Conservation (phyloP, 2,329 filamentous ascomycete species). For the Botrytis paeoniae region DNA sequence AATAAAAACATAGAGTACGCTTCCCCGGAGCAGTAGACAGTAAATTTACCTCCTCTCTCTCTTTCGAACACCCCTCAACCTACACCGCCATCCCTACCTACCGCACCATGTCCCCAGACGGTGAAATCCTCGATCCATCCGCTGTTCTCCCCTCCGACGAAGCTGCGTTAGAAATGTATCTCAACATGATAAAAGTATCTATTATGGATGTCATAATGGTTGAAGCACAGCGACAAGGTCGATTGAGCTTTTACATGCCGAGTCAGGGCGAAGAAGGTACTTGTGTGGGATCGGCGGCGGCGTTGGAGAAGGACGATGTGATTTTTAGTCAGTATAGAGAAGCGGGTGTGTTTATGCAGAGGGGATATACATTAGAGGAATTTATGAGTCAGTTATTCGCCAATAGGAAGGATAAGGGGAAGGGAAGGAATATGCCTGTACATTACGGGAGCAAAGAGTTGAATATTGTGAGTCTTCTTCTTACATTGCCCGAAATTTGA, state of each 20-base stretch:
- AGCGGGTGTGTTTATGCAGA: slow-evolving; percentile 83
- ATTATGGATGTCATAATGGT: slow-evolving; percentile 99
- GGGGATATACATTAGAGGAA: slow-evolving; percentile 80
- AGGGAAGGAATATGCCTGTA: slow-evolving; percentile 93
- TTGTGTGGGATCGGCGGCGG: slow-evolving; percentile 82
- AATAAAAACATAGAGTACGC: slow-evolving; percentile 42
- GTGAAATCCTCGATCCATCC: slow-evolving; percentile 71
- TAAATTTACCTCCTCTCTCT: slow-evolving; percentile 78
- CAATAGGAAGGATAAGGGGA: slow-evolving; percentile 75
- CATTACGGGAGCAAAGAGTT: slow-evolving; percentile 85
- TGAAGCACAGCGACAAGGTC: slow-evolving; percentile 81
- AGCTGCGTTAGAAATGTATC: slow-evolving; percentile 39
- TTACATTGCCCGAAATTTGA: not conserved
- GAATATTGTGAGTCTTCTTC: slow-evolving; percentile 64
- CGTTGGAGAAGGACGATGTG: slow-evolving; percentile 78
- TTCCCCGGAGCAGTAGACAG: slow-evolving; percentile 97
- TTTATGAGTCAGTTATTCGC: slow-evolving; percentile 97
- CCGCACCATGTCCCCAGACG: slow-evolving; percentile 86
- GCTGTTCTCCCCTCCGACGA: slow-evolving; percentile 51
- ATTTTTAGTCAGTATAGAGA: slow-evolving; percentile 95
- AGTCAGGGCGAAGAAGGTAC: slow-evolving; percentile 65
- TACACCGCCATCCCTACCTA: slow-evolving; percentile 83
- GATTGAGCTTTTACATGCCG: slow-evolving; percentile 81
- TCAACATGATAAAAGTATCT: slow-evolving; percentile 64
- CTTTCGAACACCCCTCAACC: slow-evolving; percentile 71